Percentiles rank a stretch among this genome's conserved stretches.
Evolutionary conservation across 192 early-diverging fungal genomes (phyloP).

Genomic region (Kickxella alabastrina): DNA sequence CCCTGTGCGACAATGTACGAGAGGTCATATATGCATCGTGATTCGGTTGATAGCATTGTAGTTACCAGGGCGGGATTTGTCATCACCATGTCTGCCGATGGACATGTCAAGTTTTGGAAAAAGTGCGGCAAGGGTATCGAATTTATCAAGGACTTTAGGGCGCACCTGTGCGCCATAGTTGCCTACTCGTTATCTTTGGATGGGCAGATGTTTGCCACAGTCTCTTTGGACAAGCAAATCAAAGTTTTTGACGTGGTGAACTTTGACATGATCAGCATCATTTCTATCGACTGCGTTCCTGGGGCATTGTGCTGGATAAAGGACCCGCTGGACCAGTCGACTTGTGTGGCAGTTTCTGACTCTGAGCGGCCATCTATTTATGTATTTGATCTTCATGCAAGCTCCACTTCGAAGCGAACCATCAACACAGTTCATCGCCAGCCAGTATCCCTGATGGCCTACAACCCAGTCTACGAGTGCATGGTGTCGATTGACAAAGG

Average conservation of each 20-base stretch:
- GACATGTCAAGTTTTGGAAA: constrained; percentile 99
- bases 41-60: constrained; percentile 74
- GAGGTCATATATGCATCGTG: constrained; percentile 93
- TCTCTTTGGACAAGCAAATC: constrained; percentile 75
- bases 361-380: constrained; percentile 63
- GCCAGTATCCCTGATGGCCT: constrained; percentile 79
- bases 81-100: constrained; percentile 91
- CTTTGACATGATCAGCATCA: constrained; percentile 99
- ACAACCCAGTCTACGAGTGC: constrained; percentile 68
- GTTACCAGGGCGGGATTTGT: constrained; percentile 85
- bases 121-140: constrained; percentile 88
- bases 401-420: constrained; percentile 58
- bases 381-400: constrained; percentile 79
- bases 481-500: constrained; percentile 79
- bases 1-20: constrained; percentile 93
- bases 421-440: constrained; percentile 64
- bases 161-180: constrained; percentile 66
- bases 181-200: constrained; percentile 67
- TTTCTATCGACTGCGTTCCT: constrained; percentile 75
- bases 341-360: constrained; percentile 81
- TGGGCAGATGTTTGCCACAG: constrained; percentile 76
- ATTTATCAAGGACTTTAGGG: constrained; percentile 96
- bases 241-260: constrained; percentile 96
- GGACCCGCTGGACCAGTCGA: constrained; percentile 77
- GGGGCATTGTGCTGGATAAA: constrained; percentile 80